Percentiles rank a stretch among this genome's conserved stretches.
phyloP scores from a whole-genome alignment of 306 rosid species.

The Medicago truncatula region DNA sequence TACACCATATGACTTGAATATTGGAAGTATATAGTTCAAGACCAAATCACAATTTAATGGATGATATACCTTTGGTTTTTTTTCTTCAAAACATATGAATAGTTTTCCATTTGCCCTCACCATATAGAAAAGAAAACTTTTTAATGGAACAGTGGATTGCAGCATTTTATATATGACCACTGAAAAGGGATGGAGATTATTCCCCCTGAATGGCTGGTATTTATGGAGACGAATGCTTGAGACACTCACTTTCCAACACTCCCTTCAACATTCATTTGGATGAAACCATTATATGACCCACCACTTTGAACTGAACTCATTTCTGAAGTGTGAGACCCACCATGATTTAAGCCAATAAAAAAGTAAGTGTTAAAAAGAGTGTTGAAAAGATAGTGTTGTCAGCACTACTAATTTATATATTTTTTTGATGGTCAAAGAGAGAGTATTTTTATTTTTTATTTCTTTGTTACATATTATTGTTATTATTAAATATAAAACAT shows the following conservation, averaged over 20 bases:
- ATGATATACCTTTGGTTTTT: not conserved
- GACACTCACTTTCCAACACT: no score
- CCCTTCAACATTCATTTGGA: no score
- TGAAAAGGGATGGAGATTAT: conserved; percentile 17
- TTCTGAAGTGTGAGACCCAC: no score
- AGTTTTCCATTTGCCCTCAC: not conserved
- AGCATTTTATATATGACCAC: conserved; percentile 14
- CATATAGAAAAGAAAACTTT: conserved; percentile 14
- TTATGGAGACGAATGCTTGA: not conserved
- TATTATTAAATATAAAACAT: not conserved
- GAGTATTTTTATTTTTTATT: no score
- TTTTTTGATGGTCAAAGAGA: not conserved
- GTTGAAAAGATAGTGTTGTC: no score
- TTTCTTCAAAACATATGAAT: not conserved
- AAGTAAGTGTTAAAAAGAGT: no score
- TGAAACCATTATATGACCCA: no score
- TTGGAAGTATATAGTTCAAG: not conserved
- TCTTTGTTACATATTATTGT: no score
- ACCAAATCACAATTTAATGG: conserved; percentile 9
- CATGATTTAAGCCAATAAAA: no score
- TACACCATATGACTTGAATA: not conserved
- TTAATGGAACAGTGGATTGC: conserved; percentile 11
- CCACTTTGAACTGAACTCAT: no score
- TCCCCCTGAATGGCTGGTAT: not conserved
- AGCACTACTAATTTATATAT: no score